A percentile compares a stretch with the other conserved stretches of the same genome.
Conservation (phyloP, 306 rosid genomes). For the Hippophae gyantsensis region DNA sequence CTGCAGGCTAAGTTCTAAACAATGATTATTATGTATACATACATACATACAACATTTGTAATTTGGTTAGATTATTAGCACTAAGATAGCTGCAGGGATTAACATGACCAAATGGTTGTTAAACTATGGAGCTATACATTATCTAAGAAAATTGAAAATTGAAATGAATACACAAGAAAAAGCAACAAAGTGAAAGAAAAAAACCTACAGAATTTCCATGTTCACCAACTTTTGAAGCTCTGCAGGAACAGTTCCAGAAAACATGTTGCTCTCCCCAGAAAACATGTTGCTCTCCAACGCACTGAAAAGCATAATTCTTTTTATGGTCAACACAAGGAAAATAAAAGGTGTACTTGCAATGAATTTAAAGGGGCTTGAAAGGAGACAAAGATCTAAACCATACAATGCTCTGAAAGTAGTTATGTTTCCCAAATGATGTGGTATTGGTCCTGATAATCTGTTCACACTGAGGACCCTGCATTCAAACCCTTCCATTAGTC, state of each 20-base stretch:
- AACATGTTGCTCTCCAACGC: conserved; percentile 20
- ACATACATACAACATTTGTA: conserved; percentile 12
- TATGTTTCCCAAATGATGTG: conserved; percentile 22
- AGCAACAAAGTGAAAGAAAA: not conserved
- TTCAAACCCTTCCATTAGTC: not conserved
- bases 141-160: not conserved
- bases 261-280: conserved; percentile 26
- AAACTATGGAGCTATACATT: not conserved
- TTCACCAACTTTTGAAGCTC: conserved; percentile 22
- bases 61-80: conserved; percentile 23
- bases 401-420: conserved; percentile 22
- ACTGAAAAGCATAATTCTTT: conserved; percentile 9
- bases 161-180: not conserved
- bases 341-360: not conserved
- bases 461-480: conserved; percentile 22
- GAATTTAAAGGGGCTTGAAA: not conserved
- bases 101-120: not conserved
- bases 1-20: not conserved
- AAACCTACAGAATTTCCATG: conserved; percentile 19
- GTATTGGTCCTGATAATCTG: conserved; percentile 24
- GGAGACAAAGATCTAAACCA: not conserved
- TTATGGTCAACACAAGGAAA: not conserved
- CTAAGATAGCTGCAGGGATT: conserved; percentile 17
- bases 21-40: not conserved
- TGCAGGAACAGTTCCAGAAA: conserved; percentile 18